These are phyloP conservation scores for Mortierella alpina DNA, from an alignment of 192 early-diverging fungal species.

Conservation along the genomic window DNA sequence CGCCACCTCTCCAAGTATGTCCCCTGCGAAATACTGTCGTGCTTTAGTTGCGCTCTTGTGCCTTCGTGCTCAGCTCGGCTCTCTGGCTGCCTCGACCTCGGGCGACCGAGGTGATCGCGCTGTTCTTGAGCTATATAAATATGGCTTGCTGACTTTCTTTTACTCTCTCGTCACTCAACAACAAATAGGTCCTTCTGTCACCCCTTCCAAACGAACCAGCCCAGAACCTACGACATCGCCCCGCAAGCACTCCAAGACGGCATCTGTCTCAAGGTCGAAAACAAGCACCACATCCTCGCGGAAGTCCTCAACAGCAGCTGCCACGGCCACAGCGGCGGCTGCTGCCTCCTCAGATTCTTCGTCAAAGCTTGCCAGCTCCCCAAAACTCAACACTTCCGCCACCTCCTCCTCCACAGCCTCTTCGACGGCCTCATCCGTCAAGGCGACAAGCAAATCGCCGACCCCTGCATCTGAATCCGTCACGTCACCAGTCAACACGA, in stretches of 20 bases:
- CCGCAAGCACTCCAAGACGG: slow-evolving; percentile 53
- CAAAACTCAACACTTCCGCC: slow-evolving; percentile 6
- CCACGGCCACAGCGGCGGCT: background rate
- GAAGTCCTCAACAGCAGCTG: slow-evolving; percentile 28
- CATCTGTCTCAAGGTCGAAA: slow-evolving; percentile 46
- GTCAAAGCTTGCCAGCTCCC: slow-evolving; percentile 1
- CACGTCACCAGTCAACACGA: slow-evolving; percentile 35
- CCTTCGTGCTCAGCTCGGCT: too few species aligned
- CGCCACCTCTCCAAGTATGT: slow-evolving; percentile 7
- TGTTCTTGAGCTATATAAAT: too few species aligned
- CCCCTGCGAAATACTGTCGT: background rate
- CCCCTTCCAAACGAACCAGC: slow-evolving; percentile 28
- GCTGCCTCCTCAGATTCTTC: background rate
- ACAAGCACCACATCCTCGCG: slow-evolving; percentile 16
- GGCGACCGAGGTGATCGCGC: too few species aligned
- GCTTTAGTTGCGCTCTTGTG: too few species aligned
- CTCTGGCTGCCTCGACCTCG: too few species aligned
- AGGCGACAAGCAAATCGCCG: slow-evolving; percentile 3
- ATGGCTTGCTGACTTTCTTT: background rate
- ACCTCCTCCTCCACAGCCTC: slow-evolving; percentile 8
- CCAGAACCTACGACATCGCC: slow-evolving; percentile 28
- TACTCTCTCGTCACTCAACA: background rate
- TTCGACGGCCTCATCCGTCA: background rate
- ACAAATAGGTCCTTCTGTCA: background rate
- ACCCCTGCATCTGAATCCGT: slow-evolving; percentile 25